Evolutionary conservation across 352 stramenopile genomes (phyloP).

Genomic region (Phytophthora sojae): DNA sequence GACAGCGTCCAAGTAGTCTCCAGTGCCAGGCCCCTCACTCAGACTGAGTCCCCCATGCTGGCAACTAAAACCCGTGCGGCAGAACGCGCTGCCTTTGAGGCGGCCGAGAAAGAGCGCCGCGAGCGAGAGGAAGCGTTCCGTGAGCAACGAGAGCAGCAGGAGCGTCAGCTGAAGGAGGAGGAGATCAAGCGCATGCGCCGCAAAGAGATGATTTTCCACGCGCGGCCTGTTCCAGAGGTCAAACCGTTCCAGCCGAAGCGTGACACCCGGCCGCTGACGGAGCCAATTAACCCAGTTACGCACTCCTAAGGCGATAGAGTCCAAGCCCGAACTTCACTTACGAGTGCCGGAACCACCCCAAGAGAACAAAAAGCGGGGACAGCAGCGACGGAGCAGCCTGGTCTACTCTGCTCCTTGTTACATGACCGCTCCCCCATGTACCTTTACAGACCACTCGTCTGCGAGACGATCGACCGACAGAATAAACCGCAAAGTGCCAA

Average conservation of each 20-base stretch:
- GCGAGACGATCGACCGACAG: conserved; percentile 21
- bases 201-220: conserved; percentile 82
- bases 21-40: conserved; percentile 51
- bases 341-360: conserved; percentile 1
- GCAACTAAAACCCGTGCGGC: conserved; percentile 65
- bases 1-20: conserved; percentile 39
- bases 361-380: not conserved
- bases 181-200: conserved; percentile 75
- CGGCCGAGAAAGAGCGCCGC: conserved; percentile 70
- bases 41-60: conserved; percentile 62
- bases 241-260: conserved; percentile 63
- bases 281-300: conserved; percentile 60
- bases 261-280: conserved; percentile 53
- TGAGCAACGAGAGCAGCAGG: conserved; percentile 58
- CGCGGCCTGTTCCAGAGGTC: conserved; percentile 57
- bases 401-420: conserved; percentile 13
- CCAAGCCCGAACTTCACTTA: not conserved
- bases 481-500: conserved; percentile 10
- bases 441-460: conserved; percentile 30
- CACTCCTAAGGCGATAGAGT: conserved; percentile 31
- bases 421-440: conserved; percentile 28
- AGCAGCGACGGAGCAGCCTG: conserved; percentile 2
- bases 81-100: conserved; percentile 76
- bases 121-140: conserved; percentile 70
- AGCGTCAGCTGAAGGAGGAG: conserved; percentile 61